Evolutionary conservation across 176 grass and related monocot genomes (phyloP), one percentile per base, ranked within the genome.

Genomic region (Ananas comosus): DNA sequence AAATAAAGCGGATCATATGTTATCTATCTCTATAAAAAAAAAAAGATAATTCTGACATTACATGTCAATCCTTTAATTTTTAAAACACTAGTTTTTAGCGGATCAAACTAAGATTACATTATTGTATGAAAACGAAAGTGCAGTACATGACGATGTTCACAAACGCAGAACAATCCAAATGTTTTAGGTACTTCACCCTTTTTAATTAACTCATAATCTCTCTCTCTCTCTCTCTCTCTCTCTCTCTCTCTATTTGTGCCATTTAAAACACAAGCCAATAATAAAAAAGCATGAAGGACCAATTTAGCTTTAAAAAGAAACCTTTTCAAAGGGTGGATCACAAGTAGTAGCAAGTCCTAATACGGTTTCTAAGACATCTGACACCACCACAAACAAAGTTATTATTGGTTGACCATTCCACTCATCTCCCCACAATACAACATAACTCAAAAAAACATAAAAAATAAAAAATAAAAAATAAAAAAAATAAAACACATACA

Each of bases 321-420:
- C 51, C 47, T 85, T 72, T 72, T 57, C 47, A 73, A 74, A 72
- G 29, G 63, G 61, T 64, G 77, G 73, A 76, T 56, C 74, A 66
- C 48, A 68, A 57, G 29, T 22, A 68, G 80, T 78, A 82, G 74
- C 42, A 77, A 51, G 86, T 85, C 85, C 24, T 82, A 84, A 61
- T 71, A 74, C 78, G 76, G 73, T 67, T 79, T 84, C 85, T 71
- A 71, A 75, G 33, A 42, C 33, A 7, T 42, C 29, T 3, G 5
- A 33, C 29, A 33, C 29, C 29, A 4, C 29, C 29, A 33, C 66
- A 19, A 51, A 79, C 82, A 23, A 53, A 51, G 51, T 48, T 54
- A 63, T 18, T 16, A 68, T 70, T 67, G 74, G 87, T 88, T 85
- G 91, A 91, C 85, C 86, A 76, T 28, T 21, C 70, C 84, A 87